Conservation (phyloP, 805 yeast species). For the Yarrowia porcina region DNA sequence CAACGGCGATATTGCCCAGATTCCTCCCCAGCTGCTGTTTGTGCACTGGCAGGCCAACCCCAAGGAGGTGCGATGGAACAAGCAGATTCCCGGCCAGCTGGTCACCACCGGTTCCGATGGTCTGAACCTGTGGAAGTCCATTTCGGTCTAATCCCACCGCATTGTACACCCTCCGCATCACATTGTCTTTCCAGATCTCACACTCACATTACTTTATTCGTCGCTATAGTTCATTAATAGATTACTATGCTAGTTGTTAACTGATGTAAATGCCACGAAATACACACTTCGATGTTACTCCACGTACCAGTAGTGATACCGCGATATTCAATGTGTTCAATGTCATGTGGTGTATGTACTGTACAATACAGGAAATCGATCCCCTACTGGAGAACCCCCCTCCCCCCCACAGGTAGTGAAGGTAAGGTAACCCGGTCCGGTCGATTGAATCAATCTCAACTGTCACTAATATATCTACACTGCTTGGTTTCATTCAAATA, state of each 20-base stretch:
- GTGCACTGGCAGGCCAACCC: slow-evolving; percentile 98
- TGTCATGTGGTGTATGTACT: too few relatives aligned
- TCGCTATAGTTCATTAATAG: background rate
- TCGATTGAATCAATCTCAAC: too few relatives aligned
- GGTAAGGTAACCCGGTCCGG: too few relatives aligned
- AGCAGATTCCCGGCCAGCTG: slow-evolving; percentile 92
- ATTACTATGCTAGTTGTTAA: background rate
- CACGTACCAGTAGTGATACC: too few relatives aligned
- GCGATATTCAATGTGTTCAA: too few relatives aligned
- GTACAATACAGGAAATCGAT: too few relatives aligned
- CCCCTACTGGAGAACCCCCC: too few relatives aligned
- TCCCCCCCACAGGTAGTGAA: too few relatives aligned
- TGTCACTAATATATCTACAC: too few relatives aligned
- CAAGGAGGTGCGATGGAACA: slow-evolving; percentile 97
- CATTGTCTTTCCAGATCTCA: background rate
- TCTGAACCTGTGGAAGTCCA: slow-evolving; percentile 91
- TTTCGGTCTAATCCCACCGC: slow-evolving; percentile 61
- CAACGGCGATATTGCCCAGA: slow-evolving; percentile 70
- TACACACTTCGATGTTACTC: too few relatives aligned
- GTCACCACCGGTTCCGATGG: slow-evolving; percentile 96
- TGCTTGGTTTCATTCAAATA: too few relatives aligned
- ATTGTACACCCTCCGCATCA: background rate
- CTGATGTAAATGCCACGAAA: too few relatives aligned
- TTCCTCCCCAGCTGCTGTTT: slow-evolving; percentile 92
- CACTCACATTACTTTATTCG: background rate